Conservation (phyloP, 192 early-diverging fungal genomes). For the Dissophora globulifera region DNA sequence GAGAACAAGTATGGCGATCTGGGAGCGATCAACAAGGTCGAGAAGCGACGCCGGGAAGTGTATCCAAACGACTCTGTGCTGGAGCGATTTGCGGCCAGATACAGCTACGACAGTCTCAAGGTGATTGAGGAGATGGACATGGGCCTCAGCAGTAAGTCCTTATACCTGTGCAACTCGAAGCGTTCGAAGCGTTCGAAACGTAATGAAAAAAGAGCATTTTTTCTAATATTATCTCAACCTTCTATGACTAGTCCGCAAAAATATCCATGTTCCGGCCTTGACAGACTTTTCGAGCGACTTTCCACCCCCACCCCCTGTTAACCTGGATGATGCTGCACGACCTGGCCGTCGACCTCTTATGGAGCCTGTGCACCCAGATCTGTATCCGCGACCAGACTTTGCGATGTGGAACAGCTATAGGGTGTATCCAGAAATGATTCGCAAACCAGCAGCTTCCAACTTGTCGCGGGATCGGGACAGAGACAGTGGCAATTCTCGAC, state of each 20-base stretch:
- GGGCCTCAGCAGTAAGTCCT: slow-evolving; percentile 67
- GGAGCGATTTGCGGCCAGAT: slow-evolving; percentile 73
- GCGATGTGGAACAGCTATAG: slow-evolving; percentile 73
- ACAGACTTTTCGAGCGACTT: slow-evolving; percentile 51
- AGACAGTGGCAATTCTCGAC: slow-evolving; percentile 12
- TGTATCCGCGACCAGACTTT: slow-evolving; percentile 80
- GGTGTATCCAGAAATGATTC: slow-evolving; percentile 47
- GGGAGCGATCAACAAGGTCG: slow-evolving; percentile 74
- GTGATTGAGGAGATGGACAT: slow-evolving; percentile 80
- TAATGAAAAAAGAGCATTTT: slow-evolving; percentile 2
- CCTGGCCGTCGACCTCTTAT: slow-evolving; percentile 54
- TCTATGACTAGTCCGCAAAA: slow-evolving; percentile 29
- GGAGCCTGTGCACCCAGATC: slow-evolving; percentile 72
- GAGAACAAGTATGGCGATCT: slow-evolving; percentile 92
- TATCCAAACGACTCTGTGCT: slow-evolving; percentile 74
- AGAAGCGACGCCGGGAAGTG: slow-evolving; percentile 79
- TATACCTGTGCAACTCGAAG: background rate
- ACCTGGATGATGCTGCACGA: slow-evolving; percentile 43
- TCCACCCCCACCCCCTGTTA: slow-evolving; percentile 35
- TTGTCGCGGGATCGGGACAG: background rate
- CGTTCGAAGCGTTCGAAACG: no score
- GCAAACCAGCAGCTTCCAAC: slow-evolving; percentile 11
- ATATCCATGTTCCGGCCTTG: slow-evolving; percentile 42
- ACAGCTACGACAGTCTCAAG: slow-evolving; percentile 81
- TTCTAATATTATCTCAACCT: slow-evolving; percentile 3